Evolutionary conservation across 208 protist species (phyloP), one percentile per base, ranked within the genome.

Genomic region (Leishmania aethiopica): DNA sequence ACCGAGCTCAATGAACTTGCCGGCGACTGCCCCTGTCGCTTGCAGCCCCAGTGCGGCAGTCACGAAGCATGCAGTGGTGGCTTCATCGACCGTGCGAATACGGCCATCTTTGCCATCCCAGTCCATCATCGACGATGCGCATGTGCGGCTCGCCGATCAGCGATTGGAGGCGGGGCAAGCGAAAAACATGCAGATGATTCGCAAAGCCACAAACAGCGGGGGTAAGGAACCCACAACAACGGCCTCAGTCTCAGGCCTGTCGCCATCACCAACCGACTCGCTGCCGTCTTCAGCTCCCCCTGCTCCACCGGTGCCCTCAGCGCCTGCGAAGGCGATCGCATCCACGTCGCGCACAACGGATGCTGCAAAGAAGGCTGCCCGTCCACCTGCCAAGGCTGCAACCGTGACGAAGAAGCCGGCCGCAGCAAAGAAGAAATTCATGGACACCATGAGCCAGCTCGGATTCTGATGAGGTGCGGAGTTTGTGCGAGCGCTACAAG

Each of bases 401-500:
- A 22, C 42, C 28, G 11, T 28, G 2, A 37, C 35, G 5, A 51
- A 32, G 59, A 69, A 25, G 49, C 40, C 35, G 11, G 55, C 19
- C 8, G 37, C 49, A 10, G 53, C 75, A 8, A 81, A 75, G 64
- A 81, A 78, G 25, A 84, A 84, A 57, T 73, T 93, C 11, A 84
- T 91, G 74, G 86, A 93, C 37, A 78, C 85, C 5, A 93, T 93
- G 87, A 89, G 62, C 64, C 75, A 84, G 51, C 85, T 93, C 28
- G 89, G 89, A 0, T 89, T 92, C 62, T 92, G 72, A 81, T 6
- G 60, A 49, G 28, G 53, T n/a, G 17, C 17, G 35, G 67, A 37
- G 70, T 5, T 25, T 13, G 25, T 15, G 40, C 0, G 32, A 60
- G 15, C 15, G 49, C 42, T 17, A 13, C 7, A 53, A 47, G 2